Percentiles rank a stretch among this genome's conserved stretches.
Evolutionary conservation across 2,329 filamentous ascomycete genomes (phyloP).

Genomic region (Diaporthe batatas): DNA sequence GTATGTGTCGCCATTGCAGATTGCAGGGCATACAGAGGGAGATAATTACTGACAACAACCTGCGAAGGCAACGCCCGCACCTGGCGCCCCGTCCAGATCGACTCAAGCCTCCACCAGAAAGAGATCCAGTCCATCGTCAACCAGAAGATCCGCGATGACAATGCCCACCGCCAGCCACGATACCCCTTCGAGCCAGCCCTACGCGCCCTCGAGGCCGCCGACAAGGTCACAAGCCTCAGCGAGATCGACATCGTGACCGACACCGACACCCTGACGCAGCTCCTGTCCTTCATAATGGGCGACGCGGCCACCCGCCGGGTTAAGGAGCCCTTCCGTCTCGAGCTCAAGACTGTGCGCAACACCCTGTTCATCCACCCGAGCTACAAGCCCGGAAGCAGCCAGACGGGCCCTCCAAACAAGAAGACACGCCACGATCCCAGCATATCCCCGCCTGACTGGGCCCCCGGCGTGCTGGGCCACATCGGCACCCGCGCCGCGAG

Average conservation of each 20-base stretch:
- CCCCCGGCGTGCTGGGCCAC: conserved; percentile 13
- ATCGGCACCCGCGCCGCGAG: background rate
- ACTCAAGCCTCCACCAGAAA: background rate
- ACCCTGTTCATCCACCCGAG: conserved; percentile 34
- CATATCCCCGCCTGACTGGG: conserved; percentile 14
- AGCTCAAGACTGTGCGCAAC: conserved; percentile 33
- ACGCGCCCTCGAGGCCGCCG: conserved; percentile 25
- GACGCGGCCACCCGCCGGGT: background rate
- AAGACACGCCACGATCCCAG: background rate
- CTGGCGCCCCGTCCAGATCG: conserved; percentile 20
- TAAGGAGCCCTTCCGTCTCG: conserved; percentile 33
- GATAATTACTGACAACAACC: background rate
- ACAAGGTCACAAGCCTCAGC: background rate
- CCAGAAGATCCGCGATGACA: conserved; percentile 24
- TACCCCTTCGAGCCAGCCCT: conserved; percentile 40
- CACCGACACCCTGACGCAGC: conserved; percentile 24
- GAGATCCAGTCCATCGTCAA: background rate
- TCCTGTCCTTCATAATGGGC: conserved; percentile 28
- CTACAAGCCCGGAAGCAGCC: conserved; percentile 28
- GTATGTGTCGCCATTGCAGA: background rate
- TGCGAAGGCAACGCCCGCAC: conserved; percentile 27
- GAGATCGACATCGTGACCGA: conserved; percentile 36
- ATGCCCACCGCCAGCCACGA: conserved; percentile 12
- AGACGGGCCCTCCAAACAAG: conserved; percentile 17
- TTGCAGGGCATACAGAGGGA: too few species aligned